Conservation (phyloP, 225 moss, liverwort and hornwort genomes). For the Marchantia paleacea region DNA sequence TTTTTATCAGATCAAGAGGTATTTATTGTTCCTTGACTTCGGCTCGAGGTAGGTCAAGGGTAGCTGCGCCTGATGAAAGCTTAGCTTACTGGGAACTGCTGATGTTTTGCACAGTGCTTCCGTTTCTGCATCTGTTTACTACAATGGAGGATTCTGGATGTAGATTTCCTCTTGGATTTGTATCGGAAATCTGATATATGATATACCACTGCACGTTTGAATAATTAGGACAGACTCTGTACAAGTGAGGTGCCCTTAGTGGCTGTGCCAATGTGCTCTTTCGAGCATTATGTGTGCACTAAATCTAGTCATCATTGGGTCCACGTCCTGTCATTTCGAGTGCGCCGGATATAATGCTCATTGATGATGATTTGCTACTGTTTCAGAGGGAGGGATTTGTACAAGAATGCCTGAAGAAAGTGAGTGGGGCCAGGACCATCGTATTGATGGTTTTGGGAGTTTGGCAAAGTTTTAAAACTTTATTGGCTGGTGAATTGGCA, state of each 20-base stretch:
- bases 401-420: conserved; percentile 12
- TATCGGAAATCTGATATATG: too few relatives aligned
- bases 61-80: neutral
- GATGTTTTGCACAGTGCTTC: neutral
- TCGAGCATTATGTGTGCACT: neutral
- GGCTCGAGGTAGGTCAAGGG: neutral
- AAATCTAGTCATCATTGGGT: neutral
- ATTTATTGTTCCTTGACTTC: too few relatives aligned
- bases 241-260: neutral
- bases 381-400: conserved; percentile 2
- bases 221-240: too few relatives aligned
- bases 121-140: neutral
- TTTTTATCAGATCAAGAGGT: too few relatives aligned
- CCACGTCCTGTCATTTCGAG: neutral
- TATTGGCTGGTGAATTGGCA: conserved; percentile 32
- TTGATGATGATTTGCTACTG: conserved; percentile 1
- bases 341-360: neutral
- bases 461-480: conserved; percentile 21
- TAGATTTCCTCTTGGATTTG: neutral
- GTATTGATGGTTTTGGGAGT: neutral
- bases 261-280: neutral
- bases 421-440: conserved; percentile 3
- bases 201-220: too few relatives aligned
- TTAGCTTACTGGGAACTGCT: neutral
- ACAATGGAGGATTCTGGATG: neutral